phyloP scores from a whole-genome alignment of 371 early-diverging fungal species.

The Mortierella sp. region DNA sequence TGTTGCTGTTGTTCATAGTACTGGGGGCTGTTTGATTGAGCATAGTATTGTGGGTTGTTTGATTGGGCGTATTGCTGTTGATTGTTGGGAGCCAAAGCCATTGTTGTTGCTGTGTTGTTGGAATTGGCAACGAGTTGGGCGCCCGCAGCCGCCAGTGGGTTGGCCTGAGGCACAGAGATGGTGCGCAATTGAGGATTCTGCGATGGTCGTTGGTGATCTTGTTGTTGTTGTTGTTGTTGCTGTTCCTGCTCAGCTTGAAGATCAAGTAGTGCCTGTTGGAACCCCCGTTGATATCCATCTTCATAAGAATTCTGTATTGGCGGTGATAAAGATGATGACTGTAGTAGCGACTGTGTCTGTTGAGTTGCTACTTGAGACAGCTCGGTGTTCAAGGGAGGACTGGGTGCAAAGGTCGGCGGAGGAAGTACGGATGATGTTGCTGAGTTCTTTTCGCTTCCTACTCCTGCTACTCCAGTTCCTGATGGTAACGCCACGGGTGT shows the following conservation, averaged over 20 bases:
- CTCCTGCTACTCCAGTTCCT: neutral
- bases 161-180: neutral
- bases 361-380: neutral
- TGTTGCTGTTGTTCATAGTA: neutral
- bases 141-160: neutral
- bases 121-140: neutral
- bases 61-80: conserved; percentile 2
- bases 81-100: neutral
- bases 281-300: conserved; percentile 1
- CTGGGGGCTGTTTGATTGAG: neutral
- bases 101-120: neutral
- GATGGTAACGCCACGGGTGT: neutral
- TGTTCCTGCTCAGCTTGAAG: neutral
- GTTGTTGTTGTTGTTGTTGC: neutral
- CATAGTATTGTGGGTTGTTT: conserved; percentile 14
- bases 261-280: neutral
- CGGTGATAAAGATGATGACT: neutral
- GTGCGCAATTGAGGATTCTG: neutral
- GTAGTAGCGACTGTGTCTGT: neutral
- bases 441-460: neutral
- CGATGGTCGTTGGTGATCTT: neutral
- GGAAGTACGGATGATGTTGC: neutral
- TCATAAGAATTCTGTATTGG: neutral
- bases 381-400: neutral
- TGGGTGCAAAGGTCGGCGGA: neutral